Base-by-base conservation (phyloP, 2,329 filamentous ascomycete genomes). In the Sphaerulina musiva region DNA sequence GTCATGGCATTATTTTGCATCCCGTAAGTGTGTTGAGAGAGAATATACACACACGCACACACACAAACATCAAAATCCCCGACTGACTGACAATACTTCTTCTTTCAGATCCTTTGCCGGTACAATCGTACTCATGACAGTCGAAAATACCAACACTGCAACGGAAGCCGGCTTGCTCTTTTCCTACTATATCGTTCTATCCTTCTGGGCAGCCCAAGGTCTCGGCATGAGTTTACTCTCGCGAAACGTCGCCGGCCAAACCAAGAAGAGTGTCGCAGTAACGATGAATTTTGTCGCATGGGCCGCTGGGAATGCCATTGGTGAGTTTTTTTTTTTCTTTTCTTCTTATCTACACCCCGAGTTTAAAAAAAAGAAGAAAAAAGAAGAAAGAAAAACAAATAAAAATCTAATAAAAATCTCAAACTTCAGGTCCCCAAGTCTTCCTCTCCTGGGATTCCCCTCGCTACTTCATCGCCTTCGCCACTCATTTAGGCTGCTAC, bases 131-230 rank as follows among this genome's bases (percentile, higher is more conserved):
- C 78, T 89, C 52, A 85, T 89, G 79, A 84, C 81, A 0, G 77
- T 89, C 6, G 69, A 78, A 20, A 83, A 84, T 60, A 74, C 76
- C 6, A 79, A 74, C 42, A 74, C 76, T 36, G 69, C 78, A 7
- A 82, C 81, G 38, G 79, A 85, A 69, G 77, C 84, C 29, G 86
- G 86, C 5, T 76, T 90, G 0, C 72, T 89, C 11, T 80, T 89
- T 64, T 80, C 78, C 64, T 90, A 89, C 75, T 90, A 89, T 72
- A 84, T 89, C 57, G 84, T 82, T 0, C 76, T 89, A 14, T 87
- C 83, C 4, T 90, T 90, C 78, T 89, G 85, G 85, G 83, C 85
- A 0, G 85, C 84, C 0, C 64, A 67, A 40, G 64, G 60, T 48
- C 53, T 68, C 10, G 61, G 64, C 23, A 66, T 66, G 64, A 55